Evolutionary conservation across 2,329 filamentous ascomycete species (phyloP).

Genomic region (Calonectria montana): DNA sequence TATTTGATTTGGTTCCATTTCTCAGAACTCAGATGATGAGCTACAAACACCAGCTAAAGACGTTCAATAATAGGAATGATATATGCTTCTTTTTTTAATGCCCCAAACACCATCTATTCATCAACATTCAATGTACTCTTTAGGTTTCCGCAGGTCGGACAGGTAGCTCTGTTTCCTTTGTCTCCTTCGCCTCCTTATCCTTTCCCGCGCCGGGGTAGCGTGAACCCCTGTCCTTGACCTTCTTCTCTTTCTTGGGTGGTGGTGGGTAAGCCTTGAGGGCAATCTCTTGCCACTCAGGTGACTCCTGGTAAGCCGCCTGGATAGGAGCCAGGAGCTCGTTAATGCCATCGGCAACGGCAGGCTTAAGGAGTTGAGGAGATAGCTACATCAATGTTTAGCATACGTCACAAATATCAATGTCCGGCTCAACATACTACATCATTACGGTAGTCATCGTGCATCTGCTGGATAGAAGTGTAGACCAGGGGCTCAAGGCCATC

Average conservation of each 20-base stretch:
- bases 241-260: slow-evolving; percentile 76
- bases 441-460: slow-evolving; percentile 83
- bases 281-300: slow-evolving; percentile 78
- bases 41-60: not conserved
- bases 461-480: slow-evolving; percentile 79
- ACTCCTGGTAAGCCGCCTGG: slow-evolving; percentile 75
- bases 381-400: slow-evolving; percentile 55
- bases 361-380: slow-evolving; percentile 88
- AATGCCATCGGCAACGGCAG: slow-evolving; percentile 81
- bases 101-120: not conserved
- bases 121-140: not conserved
- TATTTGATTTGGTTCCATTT: not conserved
- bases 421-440: slow-evolving; percentile 71
- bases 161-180: not conserved
- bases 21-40: not conserved
- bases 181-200: not conserved
- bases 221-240: slow-evolving; percentile 80
- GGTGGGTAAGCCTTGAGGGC: slow-evolving; percentile 85
- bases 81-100: slow-evolving; percentile 6
- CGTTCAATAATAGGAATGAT: not conserved
- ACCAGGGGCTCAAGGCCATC: slow-evolving; percentile 78
- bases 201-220: slow-evolving; percentile 63
- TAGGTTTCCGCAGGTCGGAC: not conserved
- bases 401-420: not conserved
- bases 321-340: slow-evolving; percentile 82